Evolutionary conservation across 1,139 yeast species (phyloP).

Genomic region (Kodamaea alishanica): DNA sequence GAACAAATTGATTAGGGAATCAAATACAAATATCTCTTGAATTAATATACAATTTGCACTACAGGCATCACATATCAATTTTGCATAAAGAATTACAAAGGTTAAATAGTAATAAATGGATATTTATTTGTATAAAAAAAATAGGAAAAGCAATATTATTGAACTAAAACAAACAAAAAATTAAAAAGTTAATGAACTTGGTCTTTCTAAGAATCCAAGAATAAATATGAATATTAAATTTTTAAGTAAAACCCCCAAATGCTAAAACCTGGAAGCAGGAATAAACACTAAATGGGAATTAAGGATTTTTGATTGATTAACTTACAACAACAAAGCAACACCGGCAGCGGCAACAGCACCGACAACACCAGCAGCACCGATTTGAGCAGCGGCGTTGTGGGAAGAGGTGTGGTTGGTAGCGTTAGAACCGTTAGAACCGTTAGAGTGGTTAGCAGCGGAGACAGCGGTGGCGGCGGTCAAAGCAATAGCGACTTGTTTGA

Average conservation of each 20-base stretch:
- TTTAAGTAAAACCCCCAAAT: no score
- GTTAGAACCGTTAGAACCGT: constrained; percentile 29
- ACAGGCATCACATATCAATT: no score
- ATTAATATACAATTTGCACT: no score
- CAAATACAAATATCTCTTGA: no score
- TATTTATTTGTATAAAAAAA: no score
- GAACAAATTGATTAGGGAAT: no score
- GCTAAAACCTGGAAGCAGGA: no score
- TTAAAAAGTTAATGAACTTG: constrained; percentile 1
- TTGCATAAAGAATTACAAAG: no score
- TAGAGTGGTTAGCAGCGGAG: constrained; percentile 40
- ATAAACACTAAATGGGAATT: no score
- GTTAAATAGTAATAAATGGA: no score
- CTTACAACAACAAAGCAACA: constrained; percentile 44
- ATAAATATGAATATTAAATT: neutral
- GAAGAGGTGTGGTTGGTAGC: constrained; percentile 19
- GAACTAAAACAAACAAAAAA: constrained; percentile 1
- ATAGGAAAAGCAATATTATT: no score
- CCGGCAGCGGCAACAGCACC: constrained; percentile 47
- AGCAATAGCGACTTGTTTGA: constrained; percentile 43
- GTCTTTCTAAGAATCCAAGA: constrained; percentile 3
- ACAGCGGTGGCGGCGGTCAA: constrained; percentile 45
- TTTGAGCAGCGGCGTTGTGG: constrained; percentile 19
- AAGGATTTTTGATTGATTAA: constrained; percentile 5
- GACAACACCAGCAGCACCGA: constrained; percentile 42